These are phyloP conservation scores for Phytophthora pistaciae DNA, from an alignment of 352 stramenopile genomes.

Conservation along the genomic window DNA sequence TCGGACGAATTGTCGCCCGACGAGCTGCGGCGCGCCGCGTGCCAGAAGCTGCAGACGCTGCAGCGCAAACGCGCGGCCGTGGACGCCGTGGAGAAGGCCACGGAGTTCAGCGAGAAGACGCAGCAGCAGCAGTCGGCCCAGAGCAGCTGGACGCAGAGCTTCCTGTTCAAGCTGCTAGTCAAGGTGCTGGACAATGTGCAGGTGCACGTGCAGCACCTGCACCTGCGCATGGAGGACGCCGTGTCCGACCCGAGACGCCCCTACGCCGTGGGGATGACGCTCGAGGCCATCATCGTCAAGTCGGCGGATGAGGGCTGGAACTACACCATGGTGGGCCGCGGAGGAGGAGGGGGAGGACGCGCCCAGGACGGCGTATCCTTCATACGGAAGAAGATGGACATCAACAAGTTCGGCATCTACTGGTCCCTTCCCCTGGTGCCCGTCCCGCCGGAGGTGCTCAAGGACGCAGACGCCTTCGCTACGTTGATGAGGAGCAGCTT, in stretches of 20 bases:
- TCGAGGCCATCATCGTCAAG: slow-evolving; percentile 86
- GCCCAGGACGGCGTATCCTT: slow-evolving; percentile 38
- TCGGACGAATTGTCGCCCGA: slow-evolving; percentile 21
- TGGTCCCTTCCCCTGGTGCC: slow-evolving; percentile 69
- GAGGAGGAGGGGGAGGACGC: slow-evolving; percentile 21
- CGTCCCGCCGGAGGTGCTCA: slow-evolving; percentile 50
- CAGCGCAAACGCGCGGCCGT: slow-evolving; percentile 82
- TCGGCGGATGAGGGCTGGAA: slow-evolving; percentile 85
- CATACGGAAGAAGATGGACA: slow-evolving; percentile 84
- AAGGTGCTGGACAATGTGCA: slow-evolving; percentile 90
- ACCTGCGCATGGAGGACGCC: slow-evolving; percentile 76
- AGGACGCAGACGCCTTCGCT: slow-evolving; percentile 69
- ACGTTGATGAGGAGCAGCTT: slow-evolving; percentile 79
- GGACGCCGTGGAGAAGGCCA: slow-evolving; percentile 81
- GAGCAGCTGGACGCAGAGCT: slow-evolving; percentile 76
- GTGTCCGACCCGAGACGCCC: slow-evolving; percentile 53
- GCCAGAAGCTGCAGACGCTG: slow-evolving; percentile 64
- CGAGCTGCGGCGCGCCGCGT: slow-evolving; percentile 30
- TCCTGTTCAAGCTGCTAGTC: slow-evolving; percentile 81
- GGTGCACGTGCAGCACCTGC: slow-evolving; percentile 79
- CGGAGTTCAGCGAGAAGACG: slow-evolving; percentile 64
- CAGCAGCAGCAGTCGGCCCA: slow-evolving; percentile 18
- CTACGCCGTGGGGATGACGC: slow-evolving; percentile 76
- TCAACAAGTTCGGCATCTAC: slow-evolving; percentile 86
- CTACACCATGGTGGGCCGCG: slow-evolving; percentile 84